These are phyloP conservation scores for Glutinoglossum americanum DNA, from an alignment of 495 filamentous ascomycete species.

Conservation along the genomic window DNA sequence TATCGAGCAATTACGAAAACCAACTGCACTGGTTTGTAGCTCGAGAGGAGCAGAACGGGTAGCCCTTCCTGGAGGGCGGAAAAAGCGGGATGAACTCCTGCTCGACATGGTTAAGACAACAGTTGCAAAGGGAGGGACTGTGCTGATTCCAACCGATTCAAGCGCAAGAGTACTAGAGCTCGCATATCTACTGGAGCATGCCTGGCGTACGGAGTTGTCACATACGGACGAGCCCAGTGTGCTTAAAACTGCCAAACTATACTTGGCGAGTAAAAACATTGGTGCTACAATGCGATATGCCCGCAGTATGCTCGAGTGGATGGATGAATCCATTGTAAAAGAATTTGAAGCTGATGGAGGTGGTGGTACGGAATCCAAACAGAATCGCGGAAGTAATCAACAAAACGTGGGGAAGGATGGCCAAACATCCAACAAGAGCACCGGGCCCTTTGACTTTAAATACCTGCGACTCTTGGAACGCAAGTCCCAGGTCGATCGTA, in stretches of 20 bases:
- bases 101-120: conserved; percentile 59
- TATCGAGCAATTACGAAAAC: conserved; percentile 78
- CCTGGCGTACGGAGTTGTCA: conserved; percentile 54
- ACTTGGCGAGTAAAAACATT: conserved; percentile 61
- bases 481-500: conserved; percentile 39
- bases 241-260: conserved; percentile 49
- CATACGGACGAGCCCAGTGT: conserved; percentile 19
- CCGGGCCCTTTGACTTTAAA: conserved; percentile 76
- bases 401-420: conserved; percentile 18
- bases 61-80: conserved; percentile 44
- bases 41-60: conserved; percentile 57
- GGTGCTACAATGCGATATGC: conserved; percentile 70
- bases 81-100: conserved; percentile 66
- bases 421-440: conserved; percentile 18
- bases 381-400: conserved; percentile 11
- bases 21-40: conserved; percentile 82
- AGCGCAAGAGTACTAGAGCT: conserved; percentile 86
- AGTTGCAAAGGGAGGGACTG: conserved; percentile 66
- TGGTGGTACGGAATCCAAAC: conserved; percentile 18
- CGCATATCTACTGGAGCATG: conserved; percentile 75
- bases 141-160: conserved; percentile 86
- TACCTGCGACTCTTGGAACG: conserved; percentile 63
- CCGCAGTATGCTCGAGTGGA: conserved; percentile 96
- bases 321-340: conserved; percentile 79
- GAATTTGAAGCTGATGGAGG: conserved; percentile 55